Evolutionary conservation across 176 grass and related monocot genomes (phyloP), one percentile per base, ranked within the genome.

Genomic region (Aegilops sharonensis): DNA sequence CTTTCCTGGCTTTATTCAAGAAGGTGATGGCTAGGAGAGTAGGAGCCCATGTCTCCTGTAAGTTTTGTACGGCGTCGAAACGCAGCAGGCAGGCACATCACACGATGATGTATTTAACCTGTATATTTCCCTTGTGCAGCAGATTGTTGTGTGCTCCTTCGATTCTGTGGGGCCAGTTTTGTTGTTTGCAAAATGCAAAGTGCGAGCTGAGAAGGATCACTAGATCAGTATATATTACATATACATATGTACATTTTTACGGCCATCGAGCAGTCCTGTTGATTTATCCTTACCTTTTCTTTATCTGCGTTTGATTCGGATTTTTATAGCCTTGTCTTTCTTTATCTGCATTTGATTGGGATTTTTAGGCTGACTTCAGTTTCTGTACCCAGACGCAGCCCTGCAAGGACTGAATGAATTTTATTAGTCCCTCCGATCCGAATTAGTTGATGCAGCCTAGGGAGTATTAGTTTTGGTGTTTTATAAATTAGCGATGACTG

Each of bases 41-140:
- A 84, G 89, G 75, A 59, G 74, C 62, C 30, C 43, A 50, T 73
- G 12, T 83, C 75, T 73, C 80, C 14, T 87, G 75, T 87, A 80
- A 83, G 54, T 77, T 79, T 77, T 74, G 27, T 68, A 77, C n/a
- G 54, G 62, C 13, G 30, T 45, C 69, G 14, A 75, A 31, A 24
- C 81, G 37, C 80, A 84, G 21, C 81, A 68, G 75, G 67, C 34
- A 61, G 75, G 67, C 34, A 50, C 66, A 68, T 79, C 75, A 30
- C 12, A 61, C 21, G 27, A 3, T 45, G 56, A 4, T 87, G 79
- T 65, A 43, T 56, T 42, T 73, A 43, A 72, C 65, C 40, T 72
- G 34, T 43, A 29, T 11, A 75, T 77, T 69, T 48, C 40, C 11
- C 17, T 42, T 81, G 11, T 81, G 73, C 60, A 48, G 71, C 50